Evolutionary conservation across 176 grass and related monocot species (phyloP), one percentile per base, ranked within the genome.

Genomic region (Raddia guianensis): DNA sequence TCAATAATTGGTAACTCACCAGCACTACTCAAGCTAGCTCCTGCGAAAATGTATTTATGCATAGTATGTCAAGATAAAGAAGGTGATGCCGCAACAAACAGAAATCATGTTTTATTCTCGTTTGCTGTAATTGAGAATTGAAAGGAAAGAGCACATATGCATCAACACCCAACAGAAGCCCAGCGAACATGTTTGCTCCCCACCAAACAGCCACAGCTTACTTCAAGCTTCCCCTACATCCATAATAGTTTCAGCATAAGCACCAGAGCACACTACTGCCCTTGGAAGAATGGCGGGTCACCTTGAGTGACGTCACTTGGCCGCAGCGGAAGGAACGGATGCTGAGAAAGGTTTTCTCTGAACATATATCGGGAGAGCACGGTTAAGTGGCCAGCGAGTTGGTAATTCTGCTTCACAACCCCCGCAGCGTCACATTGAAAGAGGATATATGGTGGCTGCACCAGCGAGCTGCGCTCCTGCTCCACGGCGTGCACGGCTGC

Each of bases 221-320:
- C 49, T 48, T 49, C 57, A 76, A 18, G 57, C 13, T 46, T 76
- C 57, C 16, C 14, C 45, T 49, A 27, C 44, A 62, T 48, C 43
- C 16, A 47, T 32, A 47, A 21, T 14, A 62, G 1, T 27, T 76
- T 63, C n/a, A 76, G 43, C 57, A 63, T 19, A 43, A 34, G 19
- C 56, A 63, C 13, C 9, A 49, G 7, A 62, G 43, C 74, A 62
- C 43, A 55, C 49, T 61, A 62, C 9, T 7, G 54, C 9, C 18
- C 20, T 32, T 42, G 37, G 77, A 80, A 80, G 77, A 79, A 79
- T 16, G 63, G 77, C 35, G 77, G 50, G n/a, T 80, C 49, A 15
- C n/a, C 63, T 18, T 56, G 7, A 46, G 6, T 8, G 11, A 34
- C 50, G 9, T 80, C 77, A 8, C 7, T n/a, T 8, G 7, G 12